Evolutionary conservation across 2,329 filamentous ascomycete species (phyloP).

Genomic region (Trichoderma koningiopsis): DNA sequence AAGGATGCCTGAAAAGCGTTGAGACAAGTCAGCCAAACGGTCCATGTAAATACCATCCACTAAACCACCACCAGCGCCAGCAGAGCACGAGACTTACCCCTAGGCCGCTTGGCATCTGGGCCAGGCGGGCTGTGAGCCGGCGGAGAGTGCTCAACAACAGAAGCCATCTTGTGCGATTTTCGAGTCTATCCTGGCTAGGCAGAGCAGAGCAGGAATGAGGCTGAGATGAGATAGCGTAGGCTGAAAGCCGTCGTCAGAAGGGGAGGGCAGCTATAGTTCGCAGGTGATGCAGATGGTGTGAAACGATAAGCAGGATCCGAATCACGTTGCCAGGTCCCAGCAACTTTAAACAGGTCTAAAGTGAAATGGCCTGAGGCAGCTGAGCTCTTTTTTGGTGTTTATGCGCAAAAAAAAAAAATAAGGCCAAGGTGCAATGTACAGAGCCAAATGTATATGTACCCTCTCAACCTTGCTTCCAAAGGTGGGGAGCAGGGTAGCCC

Average conservation of each 20-base stretch:
- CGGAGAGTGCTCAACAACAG: conserved; percentile 44
- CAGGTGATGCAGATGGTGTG: conserved; percentile 22
- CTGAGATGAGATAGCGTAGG: conserved; percentile 9
- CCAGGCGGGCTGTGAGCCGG: conserved; percentile 47
- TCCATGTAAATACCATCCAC: neutral
- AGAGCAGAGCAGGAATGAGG: neutral
- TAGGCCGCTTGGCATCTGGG: conserved; percentile 48
- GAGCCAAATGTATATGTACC: neutral
- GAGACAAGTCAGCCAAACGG: neutral
- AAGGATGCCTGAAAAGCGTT: conserved; percentile 71
- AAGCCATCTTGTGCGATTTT: conserved; percentile 43
- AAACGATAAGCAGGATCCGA: neutral
- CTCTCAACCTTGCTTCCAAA: neutral
- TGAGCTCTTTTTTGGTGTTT: neutral
- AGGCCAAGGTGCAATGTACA: neutral
- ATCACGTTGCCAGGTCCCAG: conserved; percentile 15
- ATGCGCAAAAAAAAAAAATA: neutral
- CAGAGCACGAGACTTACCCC: conserved; percentile 41
- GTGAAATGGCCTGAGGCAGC: neutral
- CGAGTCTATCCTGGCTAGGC: neutral
- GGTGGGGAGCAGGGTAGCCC: conserved; percentile 12
- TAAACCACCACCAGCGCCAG: neutral
- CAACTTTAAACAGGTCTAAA: neutral
- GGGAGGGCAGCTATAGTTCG: conserved; percentile 1
- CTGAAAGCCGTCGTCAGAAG: conserved; percentile 4